A percentile compares a stretch with the other conserved stretches of the same genome.
phyloP scores from a whole-genome alignment of 306 rosid genomes.

The Hippophae gyantsensis region DNA sequence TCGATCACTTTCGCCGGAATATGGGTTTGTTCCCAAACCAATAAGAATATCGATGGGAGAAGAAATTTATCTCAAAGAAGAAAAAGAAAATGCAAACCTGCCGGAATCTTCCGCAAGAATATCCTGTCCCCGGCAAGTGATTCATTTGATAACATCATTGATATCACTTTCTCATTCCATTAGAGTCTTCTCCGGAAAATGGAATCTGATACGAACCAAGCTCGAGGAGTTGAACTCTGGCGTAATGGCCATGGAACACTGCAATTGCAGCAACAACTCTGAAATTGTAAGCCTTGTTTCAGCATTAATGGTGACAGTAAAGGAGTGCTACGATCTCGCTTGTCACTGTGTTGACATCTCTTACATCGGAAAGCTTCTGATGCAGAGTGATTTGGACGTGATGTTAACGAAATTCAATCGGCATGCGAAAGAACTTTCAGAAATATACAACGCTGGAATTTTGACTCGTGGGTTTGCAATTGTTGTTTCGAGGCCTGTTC shows the following conservation, averaged over 20 bases:
- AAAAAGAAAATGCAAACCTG: constrained; percentile 14
- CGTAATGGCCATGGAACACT: constrained; percentile 46
- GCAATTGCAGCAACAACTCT: constrained; percentile 37
- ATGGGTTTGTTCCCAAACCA: constrained; percentile 31
- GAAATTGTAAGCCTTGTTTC: constrained; percentile 32
- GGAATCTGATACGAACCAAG: constrained; percentile 54
- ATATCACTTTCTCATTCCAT: constrained; percentile 54
- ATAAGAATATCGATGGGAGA: constrained; percentile 42
- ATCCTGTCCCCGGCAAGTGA: constrained; percentile 31
- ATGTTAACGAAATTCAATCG: constrained; percentile 39
- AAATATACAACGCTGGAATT: constrained; percentile 38
- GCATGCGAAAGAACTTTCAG: constrained; percentile 46
- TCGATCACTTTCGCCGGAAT: constrained; percentile 11
- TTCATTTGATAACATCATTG: constrained; percentile 38
- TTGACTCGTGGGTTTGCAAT: constrained; percentile 47
- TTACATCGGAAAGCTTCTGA: constrained; percentile 79
- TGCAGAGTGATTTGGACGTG: constrained; percentile 87
- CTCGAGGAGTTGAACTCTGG: constrained; percentile 59
- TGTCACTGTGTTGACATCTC: constrained; percentile 69
- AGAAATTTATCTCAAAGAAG: constrained; percentile 21
- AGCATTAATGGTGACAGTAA: constrained; percentile 24
- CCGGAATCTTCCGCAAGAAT: constrained; percentile 25
- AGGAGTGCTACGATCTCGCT: constrained; percentile 58
- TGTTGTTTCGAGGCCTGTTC: constrained; percentile 57
- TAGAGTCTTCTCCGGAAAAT: constrained; percentile 64